Evolutionary conservation across 768 basidiomycete genomes (phyloP).

Genomic region (Leccinum truebloodii): DNA sequence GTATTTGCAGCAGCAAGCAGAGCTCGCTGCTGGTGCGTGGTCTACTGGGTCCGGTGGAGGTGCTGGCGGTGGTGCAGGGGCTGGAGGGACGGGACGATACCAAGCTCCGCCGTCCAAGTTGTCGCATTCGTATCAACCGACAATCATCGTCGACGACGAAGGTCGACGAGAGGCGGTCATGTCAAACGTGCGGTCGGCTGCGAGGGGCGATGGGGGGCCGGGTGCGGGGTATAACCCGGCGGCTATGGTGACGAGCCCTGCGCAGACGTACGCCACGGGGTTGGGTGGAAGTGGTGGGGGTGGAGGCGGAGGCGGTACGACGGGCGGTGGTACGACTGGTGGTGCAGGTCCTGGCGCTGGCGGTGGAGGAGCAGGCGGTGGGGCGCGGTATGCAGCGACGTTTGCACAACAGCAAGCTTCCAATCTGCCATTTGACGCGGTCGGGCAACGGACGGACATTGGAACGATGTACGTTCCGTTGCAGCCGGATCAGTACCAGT

Average conservation of each 20-base stretch:
- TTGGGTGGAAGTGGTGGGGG: constrained; percentile 3
- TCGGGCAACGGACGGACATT: constrained; percentile 65
- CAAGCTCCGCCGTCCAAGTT: constrained; percentile 37
- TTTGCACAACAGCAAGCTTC: constrained; percentile 43
- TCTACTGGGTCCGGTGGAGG: constrained; percentile 34
- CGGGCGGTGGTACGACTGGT: background rate
- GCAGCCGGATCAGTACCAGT: constrained; percentile 77
- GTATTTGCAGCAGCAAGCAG: constrained; percentile 91
- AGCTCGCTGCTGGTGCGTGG: constrained; percentile 70
- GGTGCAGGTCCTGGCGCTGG: constrained; percentile 3
- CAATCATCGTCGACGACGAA: constrained; percentile 65
- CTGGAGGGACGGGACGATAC: constrained; percentile 43
- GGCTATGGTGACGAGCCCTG: constrained; percentile 70
- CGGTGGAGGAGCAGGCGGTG: constrained; percentile 2
- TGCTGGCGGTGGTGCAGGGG: constrained; percentile 13
- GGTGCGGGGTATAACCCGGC: constrained; percentile 45
- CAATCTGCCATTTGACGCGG: constrained; percentile 54
- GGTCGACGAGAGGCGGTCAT: constrained; percentile 78
- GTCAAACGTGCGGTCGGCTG: constrained; percentile 73
- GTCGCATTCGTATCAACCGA: constrained; percentile 46
- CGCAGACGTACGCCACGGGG: constrained; percentile 63
- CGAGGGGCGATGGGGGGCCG: constrained; percentile 47
- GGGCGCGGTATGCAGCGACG: constrained; percentile 57
- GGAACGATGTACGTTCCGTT: constrained; percentile 75
- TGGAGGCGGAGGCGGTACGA: background rate